A percentile compares a stretch with the other conserved stretches of the same genome.
These are phyloP conservation scores for Botrytis aclada DNA, from an alignment of 2,329 filamentous ascomycete genomes.

Conservation along the genomic window DNA sequence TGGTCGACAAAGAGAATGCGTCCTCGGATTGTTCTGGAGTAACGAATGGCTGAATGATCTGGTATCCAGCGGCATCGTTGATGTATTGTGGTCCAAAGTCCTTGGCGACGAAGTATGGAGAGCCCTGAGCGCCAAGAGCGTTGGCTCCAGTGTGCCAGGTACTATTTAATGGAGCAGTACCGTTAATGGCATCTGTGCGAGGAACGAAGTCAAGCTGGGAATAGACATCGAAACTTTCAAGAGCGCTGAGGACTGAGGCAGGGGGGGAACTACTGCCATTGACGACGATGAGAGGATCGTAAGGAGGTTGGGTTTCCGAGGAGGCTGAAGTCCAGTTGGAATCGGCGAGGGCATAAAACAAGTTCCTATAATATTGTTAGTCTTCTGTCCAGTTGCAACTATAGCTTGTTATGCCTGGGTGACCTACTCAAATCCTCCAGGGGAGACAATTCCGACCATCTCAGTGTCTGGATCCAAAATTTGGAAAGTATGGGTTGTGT, in stretches of 20 bases:
- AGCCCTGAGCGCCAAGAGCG: constrained; percentile 36
- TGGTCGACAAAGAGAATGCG: constrained; percentile 46
- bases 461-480: constrained; percentile 48
- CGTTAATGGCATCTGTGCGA: constrained; percentile 43
- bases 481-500: constrained; percentile 49
- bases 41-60: constrained; percentile 46
- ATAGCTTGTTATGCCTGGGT: neutral
- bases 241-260: constrained; percentile 38
- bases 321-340: constrained; percentile 39
- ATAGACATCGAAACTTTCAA: constrained; percentile 45
- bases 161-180: constrained; percentile 38
- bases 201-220: constrained; percentile 43
- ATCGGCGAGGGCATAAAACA: constrained; percentile 42
- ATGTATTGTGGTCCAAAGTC: constrained; percentile 47
- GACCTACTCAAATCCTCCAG: constrained; percentile 47
- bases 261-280: neutral
- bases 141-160: constrained; percentile 43
- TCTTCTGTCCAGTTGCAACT: neutral
- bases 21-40: constrained; percentile 41
- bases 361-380: constrained; percentile 29
- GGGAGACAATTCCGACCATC: constrained; percentile 45
- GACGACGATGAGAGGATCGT: constrained; percentile 32
- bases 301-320: constrained; percentile 38
- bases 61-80: constrained; percentile 40
- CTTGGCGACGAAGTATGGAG: constrained; percentile 46